Conservation (phyloP, 2,329 filamentous ascomycete species). For the Sordariomycetes sp. region DNA sequence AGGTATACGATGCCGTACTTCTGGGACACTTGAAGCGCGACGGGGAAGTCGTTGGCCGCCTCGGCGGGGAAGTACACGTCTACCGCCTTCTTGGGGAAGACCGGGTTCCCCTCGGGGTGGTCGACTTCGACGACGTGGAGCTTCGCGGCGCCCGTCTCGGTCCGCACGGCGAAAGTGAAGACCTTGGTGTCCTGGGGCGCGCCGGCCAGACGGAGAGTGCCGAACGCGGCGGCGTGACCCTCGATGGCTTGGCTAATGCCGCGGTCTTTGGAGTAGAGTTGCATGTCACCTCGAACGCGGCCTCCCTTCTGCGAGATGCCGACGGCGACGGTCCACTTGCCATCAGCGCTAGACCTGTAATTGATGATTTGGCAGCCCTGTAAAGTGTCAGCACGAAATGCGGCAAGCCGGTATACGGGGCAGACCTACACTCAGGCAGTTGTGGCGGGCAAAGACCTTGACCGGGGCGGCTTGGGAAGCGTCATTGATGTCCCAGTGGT, state of each 20-base stretch:
- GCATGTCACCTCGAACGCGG: conserved; percentile 90
- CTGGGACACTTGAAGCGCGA: conserved; percentile 91
- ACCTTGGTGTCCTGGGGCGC: conserved; percentile 85
- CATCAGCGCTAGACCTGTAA: conserved; percentile 89
- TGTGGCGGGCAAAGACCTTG: conserved; percentile 90
- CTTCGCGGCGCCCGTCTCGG: conserved; percentile 70
- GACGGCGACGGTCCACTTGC: conserved; percentile 97
- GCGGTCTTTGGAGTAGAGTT: conserved; percentile 90
- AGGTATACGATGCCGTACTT: conserved; percentile 96
- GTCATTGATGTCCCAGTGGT: conserved; percentile 97
- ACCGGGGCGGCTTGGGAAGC: conserved; percentile 62
- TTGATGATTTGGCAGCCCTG: conserved; percentile 98
- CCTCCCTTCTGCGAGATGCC: conserved; percentile 90
- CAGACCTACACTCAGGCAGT: conserved; percentile 64
- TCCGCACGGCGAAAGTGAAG: conserved; percentile 91
- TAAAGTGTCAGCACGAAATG: conserved; percentile 8
- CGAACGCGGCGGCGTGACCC: conserved; percentile 91
- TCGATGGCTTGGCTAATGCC: conserved; percentile 97
- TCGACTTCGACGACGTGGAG: conserved; percentile 97
- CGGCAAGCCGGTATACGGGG: neutral
- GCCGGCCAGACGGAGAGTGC: conserved; percentile 76
- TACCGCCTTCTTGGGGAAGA: conserved; percentile 89
- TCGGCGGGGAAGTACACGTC: conserved; percentile 97
- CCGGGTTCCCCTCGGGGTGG: conserved; percentile 76
- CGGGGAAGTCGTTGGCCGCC: conserved; percentile 92